These are phyloP conservation scores for Maudiozyma bulderi DNA, from an alignment of 805 yeast species.

Conservation along the genomic window DNA sequence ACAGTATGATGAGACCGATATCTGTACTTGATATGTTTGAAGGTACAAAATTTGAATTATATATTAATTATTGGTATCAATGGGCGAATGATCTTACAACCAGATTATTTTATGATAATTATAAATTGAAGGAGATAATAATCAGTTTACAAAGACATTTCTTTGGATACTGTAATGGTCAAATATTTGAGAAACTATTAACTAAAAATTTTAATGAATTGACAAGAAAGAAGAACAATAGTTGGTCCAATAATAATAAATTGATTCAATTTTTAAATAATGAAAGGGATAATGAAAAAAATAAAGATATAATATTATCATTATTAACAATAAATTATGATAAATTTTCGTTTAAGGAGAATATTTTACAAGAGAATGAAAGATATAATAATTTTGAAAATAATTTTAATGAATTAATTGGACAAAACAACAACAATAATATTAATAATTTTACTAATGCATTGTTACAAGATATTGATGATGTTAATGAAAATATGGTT, in stretches of 20 bases:
- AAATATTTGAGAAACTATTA: slow-evolving; percentile 16
- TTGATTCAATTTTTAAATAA: slow-evolving; percentile 27
- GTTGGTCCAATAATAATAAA: slow-evolving; percentile 8
- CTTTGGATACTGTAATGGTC: slow-evolving; percentile 30
- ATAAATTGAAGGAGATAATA: slow-evolving; percentile 40
- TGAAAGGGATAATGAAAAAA: slow-evolving; percentile 8
- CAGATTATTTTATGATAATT: slow-evolving; percentile 51
- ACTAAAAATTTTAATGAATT: slow-evolving; percentile 18
- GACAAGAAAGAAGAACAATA: slow-evolving; percentile 21
- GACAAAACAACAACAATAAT: neutral
- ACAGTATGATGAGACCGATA: neutral
- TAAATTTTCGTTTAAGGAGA: slow-evolving; percentile 18
- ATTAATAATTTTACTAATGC: neutral
- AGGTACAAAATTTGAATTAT: slow-evolving; percentile 40
- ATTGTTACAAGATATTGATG: neutral
- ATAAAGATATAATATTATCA: slow-evolving; percentile 18
- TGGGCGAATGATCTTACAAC: slow-evolving; percentile 58
- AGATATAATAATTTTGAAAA: neutral
- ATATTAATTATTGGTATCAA: slow-evolving; percentile 50
- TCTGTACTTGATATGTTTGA: slow-evolving; percentile 17
- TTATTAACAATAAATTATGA: slow-evolving; percentile 34
- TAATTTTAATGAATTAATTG: neutral
- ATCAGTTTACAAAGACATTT: slow-evolving; percentile 46
- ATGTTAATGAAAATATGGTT: neutral
- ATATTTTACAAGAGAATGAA: slow-evolving; percentile 11